Percentiles rank a stretch among this genome's conserved stretches.
Conservation (phyloP, 2,329 filamentous ascomycete genomes). For the Pseudogymnoascus sp. region DNA sequence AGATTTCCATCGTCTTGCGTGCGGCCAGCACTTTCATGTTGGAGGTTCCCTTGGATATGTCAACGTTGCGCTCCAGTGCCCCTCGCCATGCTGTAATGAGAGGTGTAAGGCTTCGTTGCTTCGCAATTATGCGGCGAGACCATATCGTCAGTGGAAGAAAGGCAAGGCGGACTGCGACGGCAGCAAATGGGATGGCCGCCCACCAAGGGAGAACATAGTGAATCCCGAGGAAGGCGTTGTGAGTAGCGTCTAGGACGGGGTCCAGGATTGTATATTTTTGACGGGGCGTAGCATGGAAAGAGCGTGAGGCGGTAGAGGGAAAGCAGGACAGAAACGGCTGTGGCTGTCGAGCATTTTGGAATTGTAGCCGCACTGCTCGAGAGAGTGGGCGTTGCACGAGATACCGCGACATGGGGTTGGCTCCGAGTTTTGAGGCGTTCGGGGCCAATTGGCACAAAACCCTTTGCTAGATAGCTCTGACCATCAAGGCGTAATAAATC, state of each 20-base stretch:
- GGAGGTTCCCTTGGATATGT: conserved; percentile 21
- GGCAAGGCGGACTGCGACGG: conserved; percentile 39
- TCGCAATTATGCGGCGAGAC: conserved; percentile 30
- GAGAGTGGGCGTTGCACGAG: conserved; percentile 3
- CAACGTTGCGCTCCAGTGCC: conserved; percentile 12
- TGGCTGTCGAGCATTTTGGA: not conserved
- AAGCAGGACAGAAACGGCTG: not conserved
- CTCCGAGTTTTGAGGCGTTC: not conserved
- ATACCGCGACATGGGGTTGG: not conserved
- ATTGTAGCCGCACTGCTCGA: conserved; percentile 1
- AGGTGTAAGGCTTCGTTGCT: conserved; percentile 35
- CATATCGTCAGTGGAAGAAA: conserved; percentile 40
- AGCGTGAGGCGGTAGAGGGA: not conserved
- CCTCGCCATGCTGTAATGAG: conserved; percentile 31
- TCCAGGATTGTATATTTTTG: conserved; percentile 24
- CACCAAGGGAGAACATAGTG: conserved; percentile 45
- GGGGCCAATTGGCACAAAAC: not conserved
- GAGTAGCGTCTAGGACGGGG: conserved; percentile 34
- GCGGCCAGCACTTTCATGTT: conserved; percentile 14
- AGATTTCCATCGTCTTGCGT: conserved; percentile 25
- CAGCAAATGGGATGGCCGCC: conserved; percentile 44
- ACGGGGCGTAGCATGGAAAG: not conserved
- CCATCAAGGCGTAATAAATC: not conserved
- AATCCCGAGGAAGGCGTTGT: conserved; percentile 40
- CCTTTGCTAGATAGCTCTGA: not conserved